These are phyloP conservation scores for Fraxinus pennsylvanica DNA, from an alignment of 257 asterid species.

Conservation along the genomic window DNA sequence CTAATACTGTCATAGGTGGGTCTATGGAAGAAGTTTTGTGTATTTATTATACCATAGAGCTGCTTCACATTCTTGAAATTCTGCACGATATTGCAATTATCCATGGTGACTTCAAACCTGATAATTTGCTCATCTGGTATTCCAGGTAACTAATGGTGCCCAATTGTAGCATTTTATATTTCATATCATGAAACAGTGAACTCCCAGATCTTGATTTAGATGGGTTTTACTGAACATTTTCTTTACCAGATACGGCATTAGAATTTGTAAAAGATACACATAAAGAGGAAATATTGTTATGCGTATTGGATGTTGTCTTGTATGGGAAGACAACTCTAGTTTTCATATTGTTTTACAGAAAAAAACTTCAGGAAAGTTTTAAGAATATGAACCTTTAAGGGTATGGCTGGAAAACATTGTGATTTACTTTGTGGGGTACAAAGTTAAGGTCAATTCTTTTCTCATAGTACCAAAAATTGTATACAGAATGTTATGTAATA, in stretches of 20 bases:
- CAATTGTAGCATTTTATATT: conserved; percentile 8
- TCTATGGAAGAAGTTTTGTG: conserved; percentile 89
- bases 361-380: neutral
- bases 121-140: conserved; percentile 87
- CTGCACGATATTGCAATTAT: conserved; percentile 66
- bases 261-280: too few species aligned
- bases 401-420: neutral
- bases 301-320: neutral
- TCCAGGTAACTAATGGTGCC: conserved; percentile 60
- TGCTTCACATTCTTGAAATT: conserved; percentile 84
- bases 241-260: neutral
- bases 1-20: conserved; percentile 58
- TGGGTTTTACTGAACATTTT: neutral
- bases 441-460: neutral
- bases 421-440: neutral
- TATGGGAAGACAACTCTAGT: neutral
- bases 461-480: neutral
- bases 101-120: conserved; percentile 98
- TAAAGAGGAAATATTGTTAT: too few species aligned
- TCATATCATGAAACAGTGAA: conserved; percentile 6
- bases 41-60: conserved; percentile 87
- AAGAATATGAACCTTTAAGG: neutral
- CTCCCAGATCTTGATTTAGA: conserved; percentile 10
- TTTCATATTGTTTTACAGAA: neutral
- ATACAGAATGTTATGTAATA: neutral